Conservation (phyloP, 495 filamentous ascomycete species). For the Trichoderma gamsii region DNA sequence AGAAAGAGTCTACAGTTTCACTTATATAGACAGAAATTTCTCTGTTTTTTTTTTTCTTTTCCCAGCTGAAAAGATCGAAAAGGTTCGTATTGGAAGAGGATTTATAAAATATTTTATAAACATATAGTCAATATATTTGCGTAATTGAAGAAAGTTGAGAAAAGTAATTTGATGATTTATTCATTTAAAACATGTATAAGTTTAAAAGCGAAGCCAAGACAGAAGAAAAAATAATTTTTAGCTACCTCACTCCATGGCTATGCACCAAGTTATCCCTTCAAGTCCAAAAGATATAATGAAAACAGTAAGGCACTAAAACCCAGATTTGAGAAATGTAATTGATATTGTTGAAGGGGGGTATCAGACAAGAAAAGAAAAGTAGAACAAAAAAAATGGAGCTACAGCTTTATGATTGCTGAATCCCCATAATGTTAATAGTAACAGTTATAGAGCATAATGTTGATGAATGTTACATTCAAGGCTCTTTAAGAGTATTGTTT, state of each 20-base stretch:
- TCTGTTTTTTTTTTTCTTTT: not conserved
- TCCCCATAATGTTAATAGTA: not conserved
- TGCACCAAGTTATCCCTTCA: not conserved
- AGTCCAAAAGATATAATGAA: not conserved
- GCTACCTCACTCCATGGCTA: conserved; percentile 15
- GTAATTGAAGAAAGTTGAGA: too few relatives aligned
- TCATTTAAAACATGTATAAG: not conserved
- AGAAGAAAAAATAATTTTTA: not conserved
- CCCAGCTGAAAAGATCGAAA: not conserved
- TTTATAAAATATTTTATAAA: not conserved
- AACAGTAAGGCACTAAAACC: not conserved
- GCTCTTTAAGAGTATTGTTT: too few relatives aligned
- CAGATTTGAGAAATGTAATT: not conserved
- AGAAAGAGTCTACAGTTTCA: not conserved
- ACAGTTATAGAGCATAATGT: not conserved
- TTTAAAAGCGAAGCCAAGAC: not conserved
- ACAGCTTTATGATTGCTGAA: not conserved
- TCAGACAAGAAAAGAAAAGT: not conserved
- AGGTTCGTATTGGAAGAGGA: not conserved
- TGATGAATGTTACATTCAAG: not conserved
- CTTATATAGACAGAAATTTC: not conserved
- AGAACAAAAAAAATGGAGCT: not conserved
- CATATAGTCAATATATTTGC: too few relatives aligned
- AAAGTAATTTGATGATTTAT: not conserved
- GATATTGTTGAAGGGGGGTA: too few relatives aligned